Evolutionary conservation across 2,329 filamentous ascomycete species (phyloP).

Genomic region (Coniochaeta sp.): DNA sequence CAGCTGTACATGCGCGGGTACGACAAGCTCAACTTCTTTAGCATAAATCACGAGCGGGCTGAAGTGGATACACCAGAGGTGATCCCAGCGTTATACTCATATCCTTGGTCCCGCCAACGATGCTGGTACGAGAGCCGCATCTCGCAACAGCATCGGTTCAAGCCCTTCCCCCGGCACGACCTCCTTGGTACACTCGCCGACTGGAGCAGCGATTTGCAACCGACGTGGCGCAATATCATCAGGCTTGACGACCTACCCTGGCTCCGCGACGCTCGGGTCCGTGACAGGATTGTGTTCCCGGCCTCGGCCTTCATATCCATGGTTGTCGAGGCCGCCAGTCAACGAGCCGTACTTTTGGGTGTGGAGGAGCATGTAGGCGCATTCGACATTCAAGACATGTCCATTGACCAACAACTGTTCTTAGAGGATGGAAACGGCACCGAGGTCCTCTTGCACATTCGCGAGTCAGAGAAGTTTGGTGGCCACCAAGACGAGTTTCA

Average conservation of each 20-base stretch:
- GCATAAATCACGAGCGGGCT: slow-evolving; percentile 18
- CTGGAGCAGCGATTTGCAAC: slow-evolving; percentile 24
- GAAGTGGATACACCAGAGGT: slow-evolving; percentile 18
- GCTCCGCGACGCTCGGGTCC: slow-evolving; percentile 38
- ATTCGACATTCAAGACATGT: slow-evolving; percentile 19
- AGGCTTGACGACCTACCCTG: slow-evolving; percentile 32
- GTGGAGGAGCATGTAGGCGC: slow-evolving; percentile 6
- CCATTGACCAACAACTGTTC: slow-evolving; percentile 19
- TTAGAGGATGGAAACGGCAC: slow-evolving; percentile 18
- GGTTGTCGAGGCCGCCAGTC: slow-evolving; percentile 22
- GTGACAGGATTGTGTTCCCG: slow-evolving; percentile 38
- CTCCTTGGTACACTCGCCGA: slow-evolving; percentile 24
- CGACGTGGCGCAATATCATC: slow-evolving; percentile 29
- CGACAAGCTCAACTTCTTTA: slow-evolving; percentile 18
- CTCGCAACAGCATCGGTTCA: slow-evolving; percentile 21
- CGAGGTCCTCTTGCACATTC: slow-evolving; percentile 17
- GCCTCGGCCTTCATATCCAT: slow-evolving; percentile 34
- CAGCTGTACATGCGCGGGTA: slow-evolving; percentile 20
- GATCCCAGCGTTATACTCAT: slow-evolving; percentile 17
- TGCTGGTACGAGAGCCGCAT: slow-evolving; percentile 23
- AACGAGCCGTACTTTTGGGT: slow-evolving; percentile 12
- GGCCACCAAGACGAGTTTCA: slow-evolving; percentile 20
- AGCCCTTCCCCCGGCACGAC: slow-evolving; percentile 23
- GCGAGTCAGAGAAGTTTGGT: slow-evolving; percentile 4
- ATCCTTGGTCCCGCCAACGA: slow-evolving; percentile 22